Base-by-base conservation (phyloP, 176 grass and related monocot genomes). In the Phoenix dactylifera region DNA sequence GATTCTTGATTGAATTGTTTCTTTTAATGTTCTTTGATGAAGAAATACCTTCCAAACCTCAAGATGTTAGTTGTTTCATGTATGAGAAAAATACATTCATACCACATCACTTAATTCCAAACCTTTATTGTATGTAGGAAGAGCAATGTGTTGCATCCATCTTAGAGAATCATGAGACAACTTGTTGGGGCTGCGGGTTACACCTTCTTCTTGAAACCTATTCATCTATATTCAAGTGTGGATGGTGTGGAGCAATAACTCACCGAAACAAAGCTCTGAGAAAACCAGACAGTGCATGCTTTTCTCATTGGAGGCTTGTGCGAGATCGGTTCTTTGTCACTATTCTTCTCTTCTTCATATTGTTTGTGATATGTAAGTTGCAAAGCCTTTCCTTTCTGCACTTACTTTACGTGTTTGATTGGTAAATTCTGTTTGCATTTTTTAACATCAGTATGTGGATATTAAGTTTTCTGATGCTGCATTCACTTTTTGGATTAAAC, bases 241-340 rank as follows among this genome's bases (percentile, higher is more conserved):
- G 93, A 54, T 97, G 93, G 93, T 97, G 93, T 62, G 93, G 93
- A 63, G 93, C 93, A 19, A 82, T 97, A 57, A 97, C 87, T 35
- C 75, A 91, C 68, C 55, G 57, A 58, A 65, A 90, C 59, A 83
- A 76, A 63, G 59, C 75, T 18, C 61, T 82, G 54, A 85, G 84
- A 66, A 86, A 88, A 66, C 74, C 75, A 63, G 93, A 97, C 63
- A 80, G 81, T 16, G 6, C 61, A 70, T 91, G 87, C 19, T 91
- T 97, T 77, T 91, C 84, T 70, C 64, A 60, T 26, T 92, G 93
- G 93, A 71, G 87, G 67, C 63, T 75, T 70, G 63, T 78, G 28
- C 79, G 84, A 50, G 93, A 97, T 48, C 72, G 60, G 16, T 85
- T 91, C 52, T 92, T 97, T 80, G 81, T 88, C n/a, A 77, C 57